These are phyloP conservation scores for Cubamyces sp. DNA, from an alignment of 768 basidiomycete genomes.

Conservation along the genomic window DNA sequence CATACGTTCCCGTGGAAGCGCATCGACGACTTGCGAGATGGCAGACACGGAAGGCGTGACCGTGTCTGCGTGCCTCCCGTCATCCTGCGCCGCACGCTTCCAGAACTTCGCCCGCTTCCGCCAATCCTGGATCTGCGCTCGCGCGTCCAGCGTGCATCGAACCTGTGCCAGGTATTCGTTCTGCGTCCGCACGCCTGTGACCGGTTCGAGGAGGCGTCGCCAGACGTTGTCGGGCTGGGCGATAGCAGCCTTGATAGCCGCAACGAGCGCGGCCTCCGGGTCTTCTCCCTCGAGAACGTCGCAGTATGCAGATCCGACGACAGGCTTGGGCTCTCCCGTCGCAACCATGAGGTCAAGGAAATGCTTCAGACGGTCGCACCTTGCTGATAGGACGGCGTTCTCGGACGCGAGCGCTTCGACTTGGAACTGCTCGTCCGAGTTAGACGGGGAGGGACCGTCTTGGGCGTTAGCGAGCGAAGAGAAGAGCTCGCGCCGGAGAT, in stretches of 20 bases:
- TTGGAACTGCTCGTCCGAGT: constrained; percentile 3
- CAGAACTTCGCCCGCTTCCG: constrained; percentile 29
- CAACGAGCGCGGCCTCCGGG: constrained; percentile 29
- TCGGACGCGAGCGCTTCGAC: constrained; percentile 15
- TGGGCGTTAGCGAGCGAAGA: constrained; percentile 1
- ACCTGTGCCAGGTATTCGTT: constrained; percentile 34
- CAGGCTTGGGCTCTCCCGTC: constrained; percentile 22
- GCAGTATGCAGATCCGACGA: constrained; percentile 20
- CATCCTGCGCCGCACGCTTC: constrained; percentile 28
- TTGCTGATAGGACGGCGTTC: constrained; percentile 17
- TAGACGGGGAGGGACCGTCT: not conserved
- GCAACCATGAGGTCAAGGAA: constrained; percentile 26
- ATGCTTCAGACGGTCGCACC: constrained; percentile 22
- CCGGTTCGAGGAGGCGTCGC: constrained; percentile 30
- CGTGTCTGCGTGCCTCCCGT: constrained; percentile 20
- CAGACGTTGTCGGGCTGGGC: constrained; percentile 25
- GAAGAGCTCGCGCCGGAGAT: constrained; percentile 17
- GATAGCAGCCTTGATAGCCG: constrained; percentile 25
- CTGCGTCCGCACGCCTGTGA: constrained; percentile 29
- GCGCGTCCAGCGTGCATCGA: constrained; percentile 30
- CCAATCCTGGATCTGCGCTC: constrained; percentile 27
- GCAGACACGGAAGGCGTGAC: constrained; percentile 32
- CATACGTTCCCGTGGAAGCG: constrained; percentile 8
- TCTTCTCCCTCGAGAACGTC: constrained; percentile 20
- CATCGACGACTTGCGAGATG: constrained; percentile 25